Percentiles rank a stretch among this genome's conserved stretches.
These are phyloP conservation scores for Xylaria sp. DNA, from an alignment of 2,329 filamentous ascomycete genomes.

Conservation along the genomic window DNA sequence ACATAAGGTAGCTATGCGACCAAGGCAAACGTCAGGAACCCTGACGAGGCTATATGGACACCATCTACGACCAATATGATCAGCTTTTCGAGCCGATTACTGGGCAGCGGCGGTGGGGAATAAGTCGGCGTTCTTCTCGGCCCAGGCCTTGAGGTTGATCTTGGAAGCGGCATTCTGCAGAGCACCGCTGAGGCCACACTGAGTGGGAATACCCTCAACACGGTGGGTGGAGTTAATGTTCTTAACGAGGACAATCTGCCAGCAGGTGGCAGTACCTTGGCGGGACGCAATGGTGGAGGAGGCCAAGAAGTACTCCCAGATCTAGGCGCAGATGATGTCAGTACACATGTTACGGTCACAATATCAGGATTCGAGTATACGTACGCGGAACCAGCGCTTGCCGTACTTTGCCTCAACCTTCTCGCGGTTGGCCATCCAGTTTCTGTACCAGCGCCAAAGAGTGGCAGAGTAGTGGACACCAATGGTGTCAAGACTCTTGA, in stretches of 20 bases:
- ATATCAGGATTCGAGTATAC: slow-evolving; percentile 32
- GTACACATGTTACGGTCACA: not conserved
- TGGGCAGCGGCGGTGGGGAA: slow-evolving; percentile 30
- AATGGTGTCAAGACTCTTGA: slow-evolving; percentile 88
- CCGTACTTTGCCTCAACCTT: slow-evolving; percentile 96
- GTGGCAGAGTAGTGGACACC: slow-evolving; percentile 97
- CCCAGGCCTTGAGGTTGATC: slow-evolving; percentile 32
- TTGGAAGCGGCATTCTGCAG: slow-evolving; percentile 37
- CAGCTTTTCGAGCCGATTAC: slow-evolving; percentile 13
- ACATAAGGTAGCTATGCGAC: not conserved
- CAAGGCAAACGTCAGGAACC: not conserved
- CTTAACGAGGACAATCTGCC: slow-evolving; percentile 73
- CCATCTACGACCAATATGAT: not conserved
- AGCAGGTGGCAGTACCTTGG: slow-evolving; percentile 71
- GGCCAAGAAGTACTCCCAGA: slow-evolving; percentile 79
- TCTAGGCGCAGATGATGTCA: slow-evolving; percentile 23
- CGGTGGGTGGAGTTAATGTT: slow-evolving; percentile 79
- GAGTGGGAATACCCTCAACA: slow-evolving; percentile 62
- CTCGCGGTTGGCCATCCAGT: slow-evolving; percentile 91
- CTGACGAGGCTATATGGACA: not conserved
- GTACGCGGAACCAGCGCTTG: slow-evolving; percentile 87
- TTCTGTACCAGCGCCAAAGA: slow-evolving; percentile 96
- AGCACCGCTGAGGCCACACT: slow-evolving; percentile 60
- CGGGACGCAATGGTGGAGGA: slow-evolving; percentile 70
- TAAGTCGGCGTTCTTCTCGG: slow-evolving; percentile 32